phyloP scores from a whole-genome alignment of 2,329 filamentous ascomycete genomes.

The Clonostachys solani region DNA sequence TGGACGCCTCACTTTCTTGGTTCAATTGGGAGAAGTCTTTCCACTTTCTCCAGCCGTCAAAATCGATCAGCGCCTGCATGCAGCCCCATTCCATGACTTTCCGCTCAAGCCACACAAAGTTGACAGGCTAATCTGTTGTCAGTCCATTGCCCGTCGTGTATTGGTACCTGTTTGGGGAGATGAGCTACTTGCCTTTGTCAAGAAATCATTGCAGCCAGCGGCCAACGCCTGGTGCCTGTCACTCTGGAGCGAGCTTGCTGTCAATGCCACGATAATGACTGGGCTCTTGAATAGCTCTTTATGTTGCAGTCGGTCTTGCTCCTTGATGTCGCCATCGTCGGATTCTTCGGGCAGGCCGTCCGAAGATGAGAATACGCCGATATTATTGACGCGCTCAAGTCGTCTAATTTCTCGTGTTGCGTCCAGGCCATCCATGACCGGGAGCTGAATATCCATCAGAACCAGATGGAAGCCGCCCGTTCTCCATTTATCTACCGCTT shows the following conservation, averaged over 20 bases:
- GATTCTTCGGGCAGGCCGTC: conserved; percentile 46
- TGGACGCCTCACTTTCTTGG: conserved; percentile 23
- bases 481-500: conserved; percentile 92
- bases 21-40: conserved; percentile 65
- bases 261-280: conserved; percentile 95
- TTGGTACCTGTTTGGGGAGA: not conserved
- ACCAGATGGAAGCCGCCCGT: conserved; percentile 91
- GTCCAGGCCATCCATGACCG: conserved; percentile 92
- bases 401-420: conserved; percentile 92
- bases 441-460: conserved; percentile 97
- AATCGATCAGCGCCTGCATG: conserved; percentile 99
- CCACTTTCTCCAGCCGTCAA: conserved; percentile 97
- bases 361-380: conserved; percentile 81
- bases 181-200: conserved; percentile 73
- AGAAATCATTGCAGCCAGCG: conserved; percentile 95
- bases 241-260: conserved; percentile 89
- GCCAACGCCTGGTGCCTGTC: conserved; percentile 93
- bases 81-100: conserved; percentile 99
- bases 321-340: conserved; percentile 38
- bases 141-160: too few relatives aligned
- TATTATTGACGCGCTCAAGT: conserved; percentile 84
- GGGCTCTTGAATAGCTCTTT: conserved; percentile 83
- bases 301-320: conserved; percentile 66
- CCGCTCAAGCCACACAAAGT: conserved; percentile 93
- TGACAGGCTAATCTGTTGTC: conserved; percentile 66